A percentile compares a stretch with the other conserved stretches of the same genome.
Conservation (phyloP, 2,329 filamentous ascomycete genomes). For the Pseudocercospora macadamiae region DNA sequence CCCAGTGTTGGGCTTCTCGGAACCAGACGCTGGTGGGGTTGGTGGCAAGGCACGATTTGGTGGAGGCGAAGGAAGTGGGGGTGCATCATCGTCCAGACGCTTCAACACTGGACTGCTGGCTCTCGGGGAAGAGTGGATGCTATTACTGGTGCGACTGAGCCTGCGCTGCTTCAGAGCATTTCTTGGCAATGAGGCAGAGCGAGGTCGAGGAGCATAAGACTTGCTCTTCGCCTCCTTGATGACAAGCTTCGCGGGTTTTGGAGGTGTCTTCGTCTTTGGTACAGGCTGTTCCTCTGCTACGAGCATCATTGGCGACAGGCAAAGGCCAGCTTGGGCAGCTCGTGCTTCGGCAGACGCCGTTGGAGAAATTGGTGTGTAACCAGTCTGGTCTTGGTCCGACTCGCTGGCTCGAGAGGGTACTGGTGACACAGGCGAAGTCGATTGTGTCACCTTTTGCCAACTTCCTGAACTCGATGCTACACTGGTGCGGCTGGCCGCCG, state of each 20-base stretch:
- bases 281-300: slow-evolving; percentile 40
- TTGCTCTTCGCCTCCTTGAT: slow-evolving; percentile 33
- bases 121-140: slow-evolving; percentile 22
- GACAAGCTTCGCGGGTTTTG: slow-evolving; percentile 35
- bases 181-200: slow-evolving; percentile 36
- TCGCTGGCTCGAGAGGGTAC: slow-evolving; percentile 31
- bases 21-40: slow-evolving; percentile 38
- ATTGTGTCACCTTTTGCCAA: slow-evolving; percentile 34
- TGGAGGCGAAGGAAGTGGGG: slow-evolving; percentile 38
- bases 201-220: slow-evolving; percentile 35
- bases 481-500: slow-evolving; percentile 24
- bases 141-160: slow-evolving; percentile 18
- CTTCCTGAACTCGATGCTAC: slow-evolving; percentile 33
- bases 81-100: slow-evolving; percentile 26
- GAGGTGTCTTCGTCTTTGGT: slow-evolving; percentile 29
- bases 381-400: slow-evolving; percentile 27
- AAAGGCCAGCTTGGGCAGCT: slow-evolving; percentile 14
- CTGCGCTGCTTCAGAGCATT: slow-evolving; percentile 26
- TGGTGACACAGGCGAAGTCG: slow-evolving; percentile 34
- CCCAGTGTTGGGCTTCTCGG: slow-evolving; percentile 27
- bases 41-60: slow-evolving; percentile 39
- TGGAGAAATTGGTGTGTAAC: slow-evolving; percentile 33
- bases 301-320: slow-evolving; percentile 39
- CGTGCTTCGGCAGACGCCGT: slow-evolving; percentile 24
- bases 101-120: slow-evolving; percentile 19